Percentiles rank a stretch among this genome's conserved stretches.
Evolutionary conservation across 2,329 filamentous ascomycete genomes (phyloP).

Genomic region (Diplodia corticola): DNA sequence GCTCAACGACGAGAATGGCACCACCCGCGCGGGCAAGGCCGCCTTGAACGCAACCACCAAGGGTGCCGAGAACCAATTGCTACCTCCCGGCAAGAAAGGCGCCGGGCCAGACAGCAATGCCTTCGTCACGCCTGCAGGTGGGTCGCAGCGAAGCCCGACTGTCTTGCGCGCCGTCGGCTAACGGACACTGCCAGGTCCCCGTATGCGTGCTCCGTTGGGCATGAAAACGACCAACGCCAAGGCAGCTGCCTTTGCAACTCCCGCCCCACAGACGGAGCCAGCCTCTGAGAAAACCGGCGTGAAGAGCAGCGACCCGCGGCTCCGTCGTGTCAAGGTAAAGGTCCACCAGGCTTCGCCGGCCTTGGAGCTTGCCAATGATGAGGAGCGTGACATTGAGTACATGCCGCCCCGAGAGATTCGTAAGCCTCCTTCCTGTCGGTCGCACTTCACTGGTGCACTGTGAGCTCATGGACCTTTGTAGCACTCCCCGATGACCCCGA

Average conservation of each 20-base stretch:
- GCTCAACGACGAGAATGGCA: constrained; percentile 84
- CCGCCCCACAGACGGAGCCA: constrained; percentile 56
- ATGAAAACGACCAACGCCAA: constrained; percentile 98
- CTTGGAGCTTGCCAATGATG: constrained; percentile 51
- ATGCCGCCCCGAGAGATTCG: constrained; percentile 68
- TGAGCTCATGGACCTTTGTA: neutral
- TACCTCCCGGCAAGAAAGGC: constrained; percentile 53
- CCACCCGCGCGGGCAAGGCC: constrained; percentile 62
- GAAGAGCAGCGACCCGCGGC: constrained; percentile 61
- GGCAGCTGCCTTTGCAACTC: constrained; percentile 65
- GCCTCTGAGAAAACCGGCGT: constrained; percentile 59
- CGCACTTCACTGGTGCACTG: neutral
- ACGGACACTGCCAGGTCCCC: constrained; percentile 51
- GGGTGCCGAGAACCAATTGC: constrained; percentile 57
- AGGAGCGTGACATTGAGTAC: constrained; percentile 82
- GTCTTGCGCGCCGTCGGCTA: neutral
- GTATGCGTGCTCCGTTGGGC: constrained; percentile 77
- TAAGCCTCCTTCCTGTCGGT: neutral
- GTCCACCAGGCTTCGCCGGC: constrained; percentile 60
- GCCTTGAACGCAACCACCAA: constrained; percentile 57
- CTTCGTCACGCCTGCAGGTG: constrained; percentile 80
- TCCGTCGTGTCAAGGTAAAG: constrained; percentile 57
- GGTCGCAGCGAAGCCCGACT: neutral
- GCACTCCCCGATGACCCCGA: constrained; percentile 70
- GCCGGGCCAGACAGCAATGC: constrained; percentile 59